Evolutionary conservation across 345 rosid species (phyloP).

Genomic region (Populus pruinosa): DNA sequence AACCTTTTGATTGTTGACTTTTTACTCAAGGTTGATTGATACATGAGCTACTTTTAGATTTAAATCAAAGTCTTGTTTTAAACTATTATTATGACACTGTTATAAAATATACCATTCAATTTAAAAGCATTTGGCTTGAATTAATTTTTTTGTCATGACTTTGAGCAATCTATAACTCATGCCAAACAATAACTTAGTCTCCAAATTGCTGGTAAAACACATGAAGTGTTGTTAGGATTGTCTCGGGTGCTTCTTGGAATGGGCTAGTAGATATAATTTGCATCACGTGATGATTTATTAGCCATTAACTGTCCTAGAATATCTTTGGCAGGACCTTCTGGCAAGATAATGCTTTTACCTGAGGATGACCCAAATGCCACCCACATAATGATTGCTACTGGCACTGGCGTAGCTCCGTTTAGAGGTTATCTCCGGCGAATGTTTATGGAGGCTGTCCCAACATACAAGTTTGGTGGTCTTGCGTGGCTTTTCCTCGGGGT

Average conservation of each 20-base stretch:
- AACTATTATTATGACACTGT: too few species aligned
- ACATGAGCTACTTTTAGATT: too few species aligned
- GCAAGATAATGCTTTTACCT: slow-evolving; percentile 97
- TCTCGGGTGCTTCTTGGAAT: not conserved
- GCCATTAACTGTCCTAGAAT: not conserved
- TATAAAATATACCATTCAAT: too few species aligned
- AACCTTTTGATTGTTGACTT: too few species aligned
- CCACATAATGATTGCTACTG: slow-evolving; percentile 97
- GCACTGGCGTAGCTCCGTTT: slow-evolving; percentile 93
- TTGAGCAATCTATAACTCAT: too few species aligned
- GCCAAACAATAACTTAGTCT: too few species aligned
- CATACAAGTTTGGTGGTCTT: slow-evolving; percentile 79
- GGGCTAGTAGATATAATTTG: not conserved
- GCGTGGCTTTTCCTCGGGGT: slow-evolving; percentile 99
- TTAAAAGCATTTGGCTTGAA: too few species aligned
- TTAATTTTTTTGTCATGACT: too few species aligned
- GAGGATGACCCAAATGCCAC: slow-evolving; percentile 75
- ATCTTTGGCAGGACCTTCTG: slow-evolving; percentile 77
- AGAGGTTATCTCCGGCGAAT: slow-evolving; percentile 93
- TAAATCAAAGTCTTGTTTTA: too few species aligned
- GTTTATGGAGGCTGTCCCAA: slow-evolving; percentile 89
- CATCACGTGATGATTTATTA: not conserved
- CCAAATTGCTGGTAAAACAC: too few species aligned
- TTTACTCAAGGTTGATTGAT: too few species aligned
- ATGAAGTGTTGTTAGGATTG: too few species aligned